Conservation (phyloP, 768 basidiomycete genomes). For the Tulasnella calospora region DNA sequence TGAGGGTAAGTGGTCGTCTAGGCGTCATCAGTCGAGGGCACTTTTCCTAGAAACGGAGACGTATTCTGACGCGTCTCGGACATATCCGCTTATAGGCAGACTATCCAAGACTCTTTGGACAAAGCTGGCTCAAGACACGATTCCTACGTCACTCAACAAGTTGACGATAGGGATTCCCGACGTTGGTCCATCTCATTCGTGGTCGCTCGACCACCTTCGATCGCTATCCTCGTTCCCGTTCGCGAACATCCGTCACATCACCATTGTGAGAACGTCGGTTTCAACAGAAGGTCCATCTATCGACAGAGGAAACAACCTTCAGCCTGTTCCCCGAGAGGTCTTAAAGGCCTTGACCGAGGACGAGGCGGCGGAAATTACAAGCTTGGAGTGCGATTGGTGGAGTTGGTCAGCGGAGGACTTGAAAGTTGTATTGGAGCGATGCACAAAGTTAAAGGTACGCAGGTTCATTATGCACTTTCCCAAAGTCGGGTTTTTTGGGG, state of each 20-base stretch:
- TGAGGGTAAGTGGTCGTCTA: slow-evolving; percentile 34
- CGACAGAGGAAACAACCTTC: slow-evolving; percentile 35
- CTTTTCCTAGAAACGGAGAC: neutral
- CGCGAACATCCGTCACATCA: slow-evolving; percentile 32
- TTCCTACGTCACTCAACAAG: slow-evolving; percentile 34
- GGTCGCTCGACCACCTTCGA: slow-evolving; percentile 41
- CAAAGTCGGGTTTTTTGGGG: no score
- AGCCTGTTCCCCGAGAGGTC: slow-evolving; percentile 37
- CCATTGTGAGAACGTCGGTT: slow-evolving; percentile 34
- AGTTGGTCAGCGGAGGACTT: slow-evolving; percentile 37
- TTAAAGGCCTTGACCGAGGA: slow-evolving; percentile 32
- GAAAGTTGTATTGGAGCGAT: slow-evolving; percentile 37
- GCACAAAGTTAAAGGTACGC: slow-evolving; percentile 35
- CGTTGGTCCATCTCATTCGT: slow-evolving; percentile 40
- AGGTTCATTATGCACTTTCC: no score
- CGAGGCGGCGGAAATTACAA: slow-evolving; percentile 31
- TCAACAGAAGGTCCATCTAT: slow-evolving; percentile 30
- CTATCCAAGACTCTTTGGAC: slow-evolving; percentile 40
- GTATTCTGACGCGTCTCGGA: neutral
- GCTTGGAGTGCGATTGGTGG: slow-evolving; percentile 44
- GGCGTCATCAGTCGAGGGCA: neutral
- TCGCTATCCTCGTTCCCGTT: slow-evolving; percentile 38
- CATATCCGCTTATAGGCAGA: slow-evolving; percentile 34
- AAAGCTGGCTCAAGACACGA: slow-evolving; percentile 31
- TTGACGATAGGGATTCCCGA: slow-evolving; percentile 37